Evolutionary conservation across 345 rosid genomes (phyloP).

Genomic region (Hypericum androsaemum): DNA sequence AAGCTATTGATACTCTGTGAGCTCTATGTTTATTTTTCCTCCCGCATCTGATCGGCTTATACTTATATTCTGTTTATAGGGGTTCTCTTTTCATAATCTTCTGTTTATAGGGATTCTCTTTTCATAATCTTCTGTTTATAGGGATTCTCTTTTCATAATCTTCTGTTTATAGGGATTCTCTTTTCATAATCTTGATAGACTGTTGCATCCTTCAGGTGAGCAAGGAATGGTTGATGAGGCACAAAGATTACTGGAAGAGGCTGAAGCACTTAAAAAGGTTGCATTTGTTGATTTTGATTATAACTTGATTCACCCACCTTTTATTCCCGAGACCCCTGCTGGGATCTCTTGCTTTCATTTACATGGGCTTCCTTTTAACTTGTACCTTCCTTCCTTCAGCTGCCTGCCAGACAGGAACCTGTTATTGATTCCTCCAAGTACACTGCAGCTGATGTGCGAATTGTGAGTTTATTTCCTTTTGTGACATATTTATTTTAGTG

Average conservation of each 20-base stretch:
- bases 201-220: slow-evolving; percentile 46
- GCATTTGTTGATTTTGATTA: neutral
- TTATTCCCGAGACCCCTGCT: neutral
- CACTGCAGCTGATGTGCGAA: slow-evolving; percentile 95
- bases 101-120: too few species aligned
- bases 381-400: slow-evolving; percentile 29
- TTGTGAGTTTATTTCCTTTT: slow-evolving; percentile 45
- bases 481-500: too few species aligned
- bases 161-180: neutral
- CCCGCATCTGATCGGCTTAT: too few species aligned
- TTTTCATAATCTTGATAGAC: neutral
- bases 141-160: neutral
- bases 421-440: slow-evolving; percentile 66
- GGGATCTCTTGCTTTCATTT: too few species aligned
- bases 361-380: too few species aligned
- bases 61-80: too few species aligned
- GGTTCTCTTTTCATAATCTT: too few species aligned
- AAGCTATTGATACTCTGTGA: too few species aligned
- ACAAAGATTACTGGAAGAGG: slow-evolving; percentile 95
- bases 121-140: neutral
- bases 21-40: too few species aligned
- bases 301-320: neutral
- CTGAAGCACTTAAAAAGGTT: slow-evolving; percentile 99
- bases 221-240: slow-evolving; percentile 99
- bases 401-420: slow-evolving; percentile 73